These are phyloP conservation scores for Solanum paucissectum DNA, from an alignment of 257 asterid genomes.

Conservation along the genomic window DNA sequence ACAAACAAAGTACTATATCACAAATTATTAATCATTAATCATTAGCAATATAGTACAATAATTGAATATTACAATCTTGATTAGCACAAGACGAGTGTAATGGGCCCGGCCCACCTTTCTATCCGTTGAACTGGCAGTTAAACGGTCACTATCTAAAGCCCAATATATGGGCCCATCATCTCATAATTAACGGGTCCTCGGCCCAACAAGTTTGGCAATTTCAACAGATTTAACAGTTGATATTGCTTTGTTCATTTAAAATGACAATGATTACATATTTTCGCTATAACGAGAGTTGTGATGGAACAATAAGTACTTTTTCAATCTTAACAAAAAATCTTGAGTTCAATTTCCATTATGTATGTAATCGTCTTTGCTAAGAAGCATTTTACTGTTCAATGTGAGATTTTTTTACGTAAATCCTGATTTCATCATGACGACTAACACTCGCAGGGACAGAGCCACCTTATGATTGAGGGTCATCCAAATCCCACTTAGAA, in stretches of 20 bases:
- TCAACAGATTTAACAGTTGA: neutral
- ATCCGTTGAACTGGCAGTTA: neutral
- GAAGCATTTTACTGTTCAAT: too few species aligned
- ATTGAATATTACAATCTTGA: neutral
- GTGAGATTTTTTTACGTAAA: neutral
- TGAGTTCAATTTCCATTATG: too few species aligned
- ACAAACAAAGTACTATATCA: neutral
- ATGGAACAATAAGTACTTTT: too few species aligned
- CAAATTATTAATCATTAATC: neutral
- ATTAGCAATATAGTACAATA: neutral
- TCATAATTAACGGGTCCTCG: neutral
- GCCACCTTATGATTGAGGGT: too few species aligned
- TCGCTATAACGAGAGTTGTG: fast-evolving
- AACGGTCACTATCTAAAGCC: neutral
- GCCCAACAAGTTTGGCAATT: neutral
- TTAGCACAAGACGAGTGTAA: neutral
- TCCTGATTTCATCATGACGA: neutral
- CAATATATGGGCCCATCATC: neutral
- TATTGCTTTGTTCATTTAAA: neutral
- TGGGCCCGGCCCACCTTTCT: neutral
- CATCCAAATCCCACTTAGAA: too few species aligned
- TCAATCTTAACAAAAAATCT: neutral
- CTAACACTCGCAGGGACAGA: too few species aligned
- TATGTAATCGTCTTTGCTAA: too few species aligned
- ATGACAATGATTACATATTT: neutral